Base-by-base conservation (phyloP, 1,139 yeast genomes). In the Candida glucosophila region DNA sequence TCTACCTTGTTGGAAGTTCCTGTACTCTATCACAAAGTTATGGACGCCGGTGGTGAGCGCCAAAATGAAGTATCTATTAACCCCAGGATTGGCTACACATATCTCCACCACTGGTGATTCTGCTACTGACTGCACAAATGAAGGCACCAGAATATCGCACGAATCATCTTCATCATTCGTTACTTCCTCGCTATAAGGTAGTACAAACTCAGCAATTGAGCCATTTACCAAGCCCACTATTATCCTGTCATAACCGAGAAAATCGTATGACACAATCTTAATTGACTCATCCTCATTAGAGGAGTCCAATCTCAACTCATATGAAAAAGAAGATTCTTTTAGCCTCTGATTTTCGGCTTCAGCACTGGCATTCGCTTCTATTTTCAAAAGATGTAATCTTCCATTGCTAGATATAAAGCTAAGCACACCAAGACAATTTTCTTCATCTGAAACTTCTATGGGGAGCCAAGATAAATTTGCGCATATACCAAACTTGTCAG, bases 171-270 rank as follows among this genome's bases (percentile, higher is more conserved):
- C 23, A 6, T 23, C 26, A 9, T 28, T 15, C 9, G 34, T 42
- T 4, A 30, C 41, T 6, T 26, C 40, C 4, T 25, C 35, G 8
- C 5, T 13, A 6, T 15, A 18, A 3, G 5, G 19, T 1, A 79
- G 43, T 15, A 67, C 58, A 39, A 69, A 77, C 41, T 81, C 92
- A 0, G 77, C 77, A 5, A 85, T 50, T 19, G 58, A 59, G 0
- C 96, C 96, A 30, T 73, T 70, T 1, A 63, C 52, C 5, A 77
- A 65, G 0, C 94, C 95, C 17, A 75, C 73, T 1, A 78, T 43
- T 2, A 85, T 41, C 6, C 52, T 56, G 3, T 62, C 55, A 4
- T 59, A 42, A 4, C 73, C 67, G 7, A 74, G 35, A 58, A 76
- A 76, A 38, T 74, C 80, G 36, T 64, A 69, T 11, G 74, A 52